Percentiles rank a stretch among this genome's conserved stretches.
Conservation (phyloP, 805 yeast species). For the Saccharomycopsis synnaedendra region DNA sequence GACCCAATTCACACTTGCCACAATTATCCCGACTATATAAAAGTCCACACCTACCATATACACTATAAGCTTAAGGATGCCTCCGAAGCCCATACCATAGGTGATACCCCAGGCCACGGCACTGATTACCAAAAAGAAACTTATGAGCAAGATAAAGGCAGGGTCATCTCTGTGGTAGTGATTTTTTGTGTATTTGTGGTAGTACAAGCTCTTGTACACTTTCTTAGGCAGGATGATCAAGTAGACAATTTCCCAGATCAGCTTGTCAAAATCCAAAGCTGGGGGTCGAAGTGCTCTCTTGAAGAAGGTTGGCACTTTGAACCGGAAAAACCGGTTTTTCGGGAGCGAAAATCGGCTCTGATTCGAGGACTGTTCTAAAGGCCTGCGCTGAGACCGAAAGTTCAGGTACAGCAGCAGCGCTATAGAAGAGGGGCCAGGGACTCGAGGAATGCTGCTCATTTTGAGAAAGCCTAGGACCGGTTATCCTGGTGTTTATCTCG, state of each 20-base stretch:
- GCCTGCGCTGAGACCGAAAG: no score
- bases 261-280: slow-evolving; percentile 84
- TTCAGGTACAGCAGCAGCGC: no score
- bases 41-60: slow-evolving; percentile 85
- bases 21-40: slow-evolving; percentile 51
- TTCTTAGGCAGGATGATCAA: slow-evolving; percentile 65
- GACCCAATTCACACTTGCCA: slow-evolving; percentile 68
- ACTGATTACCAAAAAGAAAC: slow-evolving; percentile 53
- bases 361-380: no score
- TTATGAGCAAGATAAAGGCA: slow-evolving; percentile 63
- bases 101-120: slow-evolving; percentile 89
- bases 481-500: no score
- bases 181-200: slow-evolving; percentile 68
- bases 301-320: slow-evolving; percentile 25
- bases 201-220: slow-evolving; percentile 72
- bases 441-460: no score
- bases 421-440: no score
- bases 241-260: slow-evolving; percentile 81
- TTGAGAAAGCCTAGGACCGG: no score
- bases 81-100: slow-evolving; percentile 51
- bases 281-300: slow-evolving; percentile 55
- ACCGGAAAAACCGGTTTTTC: slow-evolving; percentile 5
- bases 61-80: slow-evolving; percentile 53
- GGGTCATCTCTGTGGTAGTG: slow-evolving; percentile 92
- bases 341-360: no score